Evolutionary conservation across 768 basidiomycete genomes (phyloP).

Genomic region (Tulasnella sp.): DNA sequence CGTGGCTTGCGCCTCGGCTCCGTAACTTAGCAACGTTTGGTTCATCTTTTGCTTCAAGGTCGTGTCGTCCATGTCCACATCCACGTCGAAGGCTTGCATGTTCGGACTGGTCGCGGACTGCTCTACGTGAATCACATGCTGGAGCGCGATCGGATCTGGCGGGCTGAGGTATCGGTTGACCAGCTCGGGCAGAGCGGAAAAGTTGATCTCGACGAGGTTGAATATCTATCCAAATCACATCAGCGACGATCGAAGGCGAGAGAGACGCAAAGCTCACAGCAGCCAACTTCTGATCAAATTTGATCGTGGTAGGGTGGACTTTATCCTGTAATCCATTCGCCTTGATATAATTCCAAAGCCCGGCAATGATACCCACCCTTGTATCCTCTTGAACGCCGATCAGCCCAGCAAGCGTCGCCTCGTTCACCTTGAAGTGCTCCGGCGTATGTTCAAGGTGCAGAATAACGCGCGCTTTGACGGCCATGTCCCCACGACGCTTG

Average conservation of each 20-base stretch:
- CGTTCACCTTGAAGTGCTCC: slow-evolving; percentile 63
- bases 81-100: slow-evolving; percentile 74
- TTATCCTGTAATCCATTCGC: slow-evolving; percentile 73
- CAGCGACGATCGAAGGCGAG: not conserved
- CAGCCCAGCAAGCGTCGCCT: slow-evolving; percentile 52
- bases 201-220: slow-evolving; percentile 53
- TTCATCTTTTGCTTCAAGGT: slow-evolving; percentile 60
- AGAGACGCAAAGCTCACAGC: slow-evolving; percentile 40
- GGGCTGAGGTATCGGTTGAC: slow-evolving; percentile 68
- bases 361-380: slow-evolving; percentile 64
- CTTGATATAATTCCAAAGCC: slow-evolving; percentile 90
- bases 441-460: slow-evolving; percentile 79
- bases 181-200: slow-evolving; percentile 74
- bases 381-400: slow-evolving; percentile 80
- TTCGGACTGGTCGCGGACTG: slow-evolving; percentile 32
- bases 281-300: slow-evolving; percentile 55
- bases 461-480: slow-evolving; percentile 70
- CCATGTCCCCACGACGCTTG: slow-evolving; percentile 64
- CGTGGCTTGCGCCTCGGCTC: slow-evolving; percentile 56
- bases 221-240: slow-evolving; percentile 44
- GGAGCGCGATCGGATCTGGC: slow-evolving; percentile 69
- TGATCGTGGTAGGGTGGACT: slow-evolving; percentile 57
- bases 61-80: slow-evolving; percentile 77
- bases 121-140: slow-evolving; percentile 38
- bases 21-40: slow-evolving; percentile 51